These are phyloP conservation scores for Pseudodiploospora longispora DNA, from an alignment of 2,329 filamentous ascomycete species.

Conservation along the genomic window DNA sequence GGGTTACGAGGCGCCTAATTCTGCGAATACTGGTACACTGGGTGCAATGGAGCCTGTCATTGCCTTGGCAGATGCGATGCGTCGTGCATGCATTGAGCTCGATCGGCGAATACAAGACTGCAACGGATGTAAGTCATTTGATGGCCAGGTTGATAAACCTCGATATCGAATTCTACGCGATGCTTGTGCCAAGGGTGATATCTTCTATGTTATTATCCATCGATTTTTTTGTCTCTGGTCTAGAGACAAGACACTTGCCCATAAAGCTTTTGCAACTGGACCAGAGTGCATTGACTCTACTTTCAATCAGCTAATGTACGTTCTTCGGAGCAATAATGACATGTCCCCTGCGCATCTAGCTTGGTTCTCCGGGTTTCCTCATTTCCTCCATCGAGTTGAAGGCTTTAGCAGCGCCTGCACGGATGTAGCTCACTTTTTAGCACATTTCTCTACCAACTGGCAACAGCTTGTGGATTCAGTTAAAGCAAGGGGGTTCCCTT, in stretches of 20 bases:
- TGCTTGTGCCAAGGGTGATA: conserved; percentile 49
- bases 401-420: background rate
- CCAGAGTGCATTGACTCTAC: conserved; percentile 12
- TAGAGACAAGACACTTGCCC: conserved; percentile 25
- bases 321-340: conserved; percentile 16
- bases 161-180: conserved; percentile 47
- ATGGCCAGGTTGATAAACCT: conserved; percentile 30
- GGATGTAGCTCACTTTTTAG: conserved; percentile 17
- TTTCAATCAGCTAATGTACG: conserved; percentile 12
- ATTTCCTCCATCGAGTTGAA: background rate
- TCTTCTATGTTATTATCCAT: conserved; percentile 57
- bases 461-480: conserved; percentile 7
- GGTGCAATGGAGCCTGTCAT: too few species aligned
- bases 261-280: conserved; percentile 14
- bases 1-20: too few species aligned
- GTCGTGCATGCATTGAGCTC: background rate
- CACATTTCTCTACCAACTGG: conserved; percentile 16
- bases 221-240: conserved; percentile 56
- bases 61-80: background rate
- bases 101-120: background rate
- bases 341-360: conserved; percentile 15
- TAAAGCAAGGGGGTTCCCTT: conserved; percentile 16
- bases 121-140: conserved; percentile 8
- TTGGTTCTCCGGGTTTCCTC: conserved; percentile 24
- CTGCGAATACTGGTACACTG: too few species aligned